Evolutionary conservation across 208 protist genomes (phyloP).

Genomic region (Sergeia podlipaevii): DNA sequence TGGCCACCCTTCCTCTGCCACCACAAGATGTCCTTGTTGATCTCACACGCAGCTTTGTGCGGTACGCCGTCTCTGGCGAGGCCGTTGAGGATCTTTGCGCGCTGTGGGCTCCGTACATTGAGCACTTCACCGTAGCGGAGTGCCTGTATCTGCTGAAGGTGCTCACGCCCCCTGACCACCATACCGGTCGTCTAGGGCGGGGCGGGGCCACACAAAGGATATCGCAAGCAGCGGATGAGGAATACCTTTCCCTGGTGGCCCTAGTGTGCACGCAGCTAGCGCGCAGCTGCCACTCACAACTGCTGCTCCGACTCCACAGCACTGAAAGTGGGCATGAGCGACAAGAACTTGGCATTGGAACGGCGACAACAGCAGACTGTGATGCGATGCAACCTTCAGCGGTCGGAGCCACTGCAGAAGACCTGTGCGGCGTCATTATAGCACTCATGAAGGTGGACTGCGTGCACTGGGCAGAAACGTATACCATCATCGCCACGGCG

Average conservation of each 20-base stretch:
- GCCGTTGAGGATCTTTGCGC: slow-evolving; percentile 42
- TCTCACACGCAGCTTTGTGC: slow-evolving; percentile 34
- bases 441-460: slow-evolving; percentile 37
- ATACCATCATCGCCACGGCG: slow-evolving; percentile 32
- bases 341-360: no score
- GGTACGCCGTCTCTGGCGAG: slow-evolving; percentile 64
- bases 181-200: slow-evolving; percentile 9
- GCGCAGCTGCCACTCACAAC: slow-evolving; percentile 2
- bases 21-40: slow-evolving; percentile 23
- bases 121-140: slow-evolving; percentile 12
- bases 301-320: not conserved
- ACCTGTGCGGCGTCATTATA: slow-evolving; percentile 12
- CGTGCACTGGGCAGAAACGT: slow-evolving; percentile 44
- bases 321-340: no score
- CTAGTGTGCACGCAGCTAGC: slow-evolving; percentile 20
- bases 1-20: not conserved
- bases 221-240: slow-evolving; percentile 24
- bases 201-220: no score
- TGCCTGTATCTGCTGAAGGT: slow-evolving; percentile 27
- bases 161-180: slow-evolving; percentile 8
- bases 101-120: slow-evolving; percentile 41
- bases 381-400: not conserved
- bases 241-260: slow-evolving; percentile 46
- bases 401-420: not conserved
- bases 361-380: no score